Percentiles rank a stretch among this genome's conserved stretches.
These are phyloP conservation scores for Pycnococcus provasolii DNA, from an alignment of 139 green algal genomes.

Conservation along the genomic window DNA sequence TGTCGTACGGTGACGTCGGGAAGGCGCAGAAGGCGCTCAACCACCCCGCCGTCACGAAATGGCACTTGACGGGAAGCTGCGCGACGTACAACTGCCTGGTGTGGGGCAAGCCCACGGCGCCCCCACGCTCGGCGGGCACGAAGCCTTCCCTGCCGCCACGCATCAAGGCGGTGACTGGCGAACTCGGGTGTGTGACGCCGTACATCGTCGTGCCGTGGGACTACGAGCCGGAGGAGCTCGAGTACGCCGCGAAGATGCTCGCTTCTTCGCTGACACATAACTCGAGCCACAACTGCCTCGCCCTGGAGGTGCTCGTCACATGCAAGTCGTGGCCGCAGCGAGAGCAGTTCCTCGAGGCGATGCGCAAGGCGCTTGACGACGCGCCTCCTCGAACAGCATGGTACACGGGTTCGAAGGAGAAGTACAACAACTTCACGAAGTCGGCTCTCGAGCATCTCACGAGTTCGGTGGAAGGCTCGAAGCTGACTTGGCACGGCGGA, in stretches of 20 bases:
- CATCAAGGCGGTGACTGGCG: slow-evolving; percentile 46
- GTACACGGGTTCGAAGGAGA: slow-evolving; percentile 43
- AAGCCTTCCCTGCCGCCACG: not conserved
- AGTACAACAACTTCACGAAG: not conserved
- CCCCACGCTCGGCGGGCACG: slow-evolving; percentile 16
- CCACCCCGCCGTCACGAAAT: slow-evolving; percentile 37
- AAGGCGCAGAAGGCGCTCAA: slow-evolving; percentile 43
- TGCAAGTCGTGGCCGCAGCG: slow-evolving; percentile 41
- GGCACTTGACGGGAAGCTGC: slow-evolving; percentile 65
- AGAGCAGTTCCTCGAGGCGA: slow-evolving; percentile 8
- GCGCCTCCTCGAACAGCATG: slow-evolving; percentile 37
- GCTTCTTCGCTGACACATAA: slow-evolving; percentile 53
- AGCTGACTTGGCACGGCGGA: not conserved
- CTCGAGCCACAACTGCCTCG: slow-evolving; percentile 64
- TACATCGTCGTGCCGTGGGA: slow-evolving; percentile 62
- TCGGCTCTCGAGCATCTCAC: not conserved
- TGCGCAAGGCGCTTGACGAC: slow-evolving; percentile 32
- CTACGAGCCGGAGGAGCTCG: slow-evolving; percentile 52
- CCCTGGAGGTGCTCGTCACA: slow-evolving; percentile 62
- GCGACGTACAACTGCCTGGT: slow-evolving; percentile 69
- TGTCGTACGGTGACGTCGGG: slow-evolving; percentile 58
- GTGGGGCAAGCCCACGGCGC: slow-evolving; percentile 36
- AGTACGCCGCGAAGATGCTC: slow-evolving; percentile 53
- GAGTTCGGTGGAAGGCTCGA: not conserved
- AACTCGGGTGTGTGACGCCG: slow-evolving; percentile 75